Evolutionary conservation across 257 asterid species (phyloP).

Genomic region (Oldenlandia corymbosa): DNA sequence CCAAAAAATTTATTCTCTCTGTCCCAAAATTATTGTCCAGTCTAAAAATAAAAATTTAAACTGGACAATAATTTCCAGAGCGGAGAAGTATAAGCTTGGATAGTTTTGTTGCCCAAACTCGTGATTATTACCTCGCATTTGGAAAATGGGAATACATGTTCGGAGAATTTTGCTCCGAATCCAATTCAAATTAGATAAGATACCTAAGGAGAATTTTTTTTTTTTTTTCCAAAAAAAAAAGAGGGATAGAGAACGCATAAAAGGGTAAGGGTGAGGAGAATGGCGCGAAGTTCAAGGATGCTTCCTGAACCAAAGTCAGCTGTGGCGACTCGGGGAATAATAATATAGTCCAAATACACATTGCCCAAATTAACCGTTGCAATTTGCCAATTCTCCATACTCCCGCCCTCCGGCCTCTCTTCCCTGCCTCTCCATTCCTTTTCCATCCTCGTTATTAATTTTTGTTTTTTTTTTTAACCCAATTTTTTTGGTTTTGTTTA

Average conservation of each 20-base stretch:
- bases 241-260: too few species aligned
- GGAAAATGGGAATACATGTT: too few species aligned
- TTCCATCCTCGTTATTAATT: neutral
- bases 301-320: conserved; percentile 24
- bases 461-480: neutral
- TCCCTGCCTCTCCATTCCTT: conserved; percentile 10
- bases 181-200: too few species aligned
- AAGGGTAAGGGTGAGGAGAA: conserved; percentile 2
- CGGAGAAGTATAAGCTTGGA: too few species aligned
- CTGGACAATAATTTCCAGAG: too few species aligned
- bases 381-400: neutral
- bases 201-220: too few species aligned
- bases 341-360: conserved; percentile 10
- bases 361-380: neutral
- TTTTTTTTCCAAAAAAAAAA: neutral
- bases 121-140: too few species aligned
- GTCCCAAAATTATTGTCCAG: too few species aligned
- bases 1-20: too few species aligned
- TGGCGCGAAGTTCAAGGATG: conserved; percentile 48
- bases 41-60: too few species aligned
- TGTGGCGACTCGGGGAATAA: conserved; percentile 40
- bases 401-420: neutral
- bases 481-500: neutral
- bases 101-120: too few species aligned
- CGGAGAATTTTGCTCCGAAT: too few species aligned